phyloP scores from a whole-genome alignment of 495 filamentous ascomycete species.

The Penicillium pulvis region DNA sequence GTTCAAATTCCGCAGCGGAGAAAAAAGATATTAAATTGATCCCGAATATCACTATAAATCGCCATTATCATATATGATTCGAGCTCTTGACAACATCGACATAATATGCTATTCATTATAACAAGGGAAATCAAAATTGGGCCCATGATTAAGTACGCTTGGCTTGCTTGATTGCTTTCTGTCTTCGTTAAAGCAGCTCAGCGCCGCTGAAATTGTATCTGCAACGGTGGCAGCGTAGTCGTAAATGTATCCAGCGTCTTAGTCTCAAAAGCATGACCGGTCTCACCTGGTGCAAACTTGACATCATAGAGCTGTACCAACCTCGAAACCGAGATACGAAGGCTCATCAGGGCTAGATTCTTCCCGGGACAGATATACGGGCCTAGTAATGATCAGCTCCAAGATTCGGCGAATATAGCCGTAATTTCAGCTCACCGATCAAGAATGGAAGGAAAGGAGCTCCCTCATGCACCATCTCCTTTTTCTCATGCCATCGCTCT shows the following conservation, averaged over 20 bases:
- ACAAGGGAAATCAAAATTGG: too few relatives aligned
- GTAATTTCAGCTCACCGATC: neutral
- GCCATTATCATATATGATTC: too few relatives aligned
- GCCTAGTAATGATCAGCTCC: constrained; percentile 37
- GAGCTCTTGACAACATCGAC: too few relatives aligned
- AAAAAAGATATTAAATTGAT: too few relatives aligned
- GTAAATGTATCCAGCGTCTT: constrained; percentile 5
- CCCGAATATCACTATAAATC: too few relatives aligned
- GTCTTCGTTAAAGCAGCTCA: too few relatives aligned
- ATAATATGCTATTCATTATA: too few relatives aligned
- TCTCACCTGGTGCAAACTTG: constrained; percentile 6
- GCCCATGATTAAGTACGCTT: too few relatives aligned
- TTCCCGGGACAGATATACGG: constrained; percentile 53
- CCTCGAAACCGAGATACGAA: constrained; percentile 22
- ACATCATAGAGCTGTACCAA: constrained; percentile 4
- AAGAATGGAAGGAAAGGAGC: constrained; percentile 3
- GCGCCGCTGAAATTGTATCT: neutral
- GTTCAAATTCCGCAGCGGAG: too few relatives aligned
- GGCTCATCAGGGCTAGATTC: constrained; percentile 50
- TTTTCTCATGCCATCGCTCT: constrained; percentile 40
- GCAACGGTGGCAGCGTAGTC: neutral
- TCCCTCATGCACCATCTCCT: neutral
- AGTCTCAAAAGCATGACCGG: neutral
- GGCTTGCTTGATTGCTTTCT: too few relatives aligned
- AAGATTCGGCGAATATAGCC: constrained; percentile 12